phyloP scores from a whole-genome alignment of 441 rosid species.

The Pelargonium australe region DNA sequence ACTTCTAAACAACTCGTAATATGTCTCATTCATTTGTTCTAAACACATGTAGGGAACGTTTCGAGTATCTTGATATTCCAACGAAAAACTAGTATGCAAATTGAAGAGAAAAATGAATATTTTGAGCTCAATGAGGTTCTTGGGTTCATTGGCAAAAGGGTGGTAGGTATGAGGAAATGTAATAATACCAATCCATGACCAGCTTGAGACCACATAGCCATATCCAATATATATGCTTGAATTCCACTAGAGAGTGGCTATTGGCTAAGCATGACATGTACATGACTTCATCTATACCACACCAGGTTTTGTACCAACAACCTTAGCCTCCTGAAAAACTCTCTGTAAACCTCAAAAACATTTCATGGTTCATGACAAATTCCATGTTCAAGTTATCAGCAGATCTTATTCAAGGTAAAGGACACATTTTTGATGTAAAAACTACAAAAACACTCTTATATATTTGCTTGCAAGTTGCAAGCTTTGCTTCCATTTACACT shows the following conservation, averaged over 20 bases:
- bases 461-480: not conserved
- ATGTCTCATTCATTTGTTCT: too few species aligned
- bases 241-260: not conserved
- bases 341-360: too few species aligned
- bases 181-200: not conserved
- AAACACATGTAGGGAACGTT: too few species aligned
- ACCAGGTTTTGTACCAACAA: not conserved
- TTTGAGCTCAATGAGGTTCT: not conserved
- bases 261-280: not conserved
- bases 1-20: too few species aligned
- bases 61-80: too few species aligned
- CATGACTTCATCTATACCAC: not conserved
- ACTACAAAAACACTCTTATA: not conserved
- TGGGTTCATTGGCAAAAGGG: not conserved
- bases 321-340: not conserved
- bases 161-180: not conserved
- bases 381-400: not conserved
- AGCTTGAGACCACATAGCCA: not conserved
- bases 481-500: not conserved
- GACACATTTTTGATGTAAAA: not conserved
- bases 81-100: not conserved
- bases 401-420: too few species aligned
- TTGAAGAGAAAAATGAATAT: not conserved
- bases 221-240: not conserved
- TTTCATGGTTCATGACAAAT: too few species aligned